Base-by-base conservation (phyloP, 2,329 filamentous ascomycete species). In the Stemphylium beticola region DNA sequence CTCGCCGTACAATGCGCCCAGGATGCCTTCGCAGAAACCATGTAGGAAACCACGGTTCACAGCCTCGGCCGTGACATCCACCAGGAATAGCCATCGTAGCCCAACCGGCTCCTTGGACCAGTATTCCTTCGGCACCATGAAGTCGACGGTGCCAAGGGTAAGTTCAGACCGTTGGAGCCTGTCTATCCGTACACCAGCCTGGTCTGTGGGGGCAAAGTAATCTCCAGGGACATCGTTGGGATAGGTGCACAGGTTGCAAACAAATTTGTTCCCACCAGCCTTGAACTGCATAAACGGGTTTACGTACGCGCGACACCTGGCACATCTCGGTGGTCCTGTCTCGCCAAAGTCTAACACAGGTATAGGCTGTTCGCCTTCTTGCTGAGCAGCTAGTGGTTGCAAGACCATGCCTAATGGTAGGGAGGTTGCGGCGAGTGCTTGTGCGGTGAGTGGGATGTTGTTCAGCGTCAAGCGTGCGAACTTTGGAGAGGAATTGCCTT, bases 261-360 rank as follows among this genome's bases (percentile, higher is more conserved):
- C 92, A 74, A 96, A 96, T 74, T 96, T 96, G 78, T 93, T 96
- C 53, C 95, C 95, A 33, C 93, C 93, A 14, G 90, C 89, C 55
- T 90, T 86, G 82, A 99, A 99, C 72, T 93, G 90, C 95, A 99
- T 98, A 74, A 99, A 99, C 1, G 95, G 95, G 72, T 99, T 99
- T 78, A 99, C 96, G 77, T 99, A 99, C 12, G 93, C 90, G 72
- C 95, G 85, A 80, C 95, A 99, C 78, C 95, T 85, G 67, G 91
- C 87, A 77, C 95, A 99, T 74, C 95, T 86, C 18, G 95, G 95
- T 36, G 95, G 95, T 0, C 95, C 95, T 34, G 80, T 79, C 37
- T 97, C 92, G 43, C 95, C 95, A 81, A 98, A 99, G 77, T 99
- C 95, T 20, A 99, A 83, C 4, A 99, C 89, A 0, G 95, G 95